These are phyloP conservation scores for Neofusicoccum umdonicola DNA, from an alignment of 2,329 filamentous ascomycete species.

Conservation along the genomic window DNA sequence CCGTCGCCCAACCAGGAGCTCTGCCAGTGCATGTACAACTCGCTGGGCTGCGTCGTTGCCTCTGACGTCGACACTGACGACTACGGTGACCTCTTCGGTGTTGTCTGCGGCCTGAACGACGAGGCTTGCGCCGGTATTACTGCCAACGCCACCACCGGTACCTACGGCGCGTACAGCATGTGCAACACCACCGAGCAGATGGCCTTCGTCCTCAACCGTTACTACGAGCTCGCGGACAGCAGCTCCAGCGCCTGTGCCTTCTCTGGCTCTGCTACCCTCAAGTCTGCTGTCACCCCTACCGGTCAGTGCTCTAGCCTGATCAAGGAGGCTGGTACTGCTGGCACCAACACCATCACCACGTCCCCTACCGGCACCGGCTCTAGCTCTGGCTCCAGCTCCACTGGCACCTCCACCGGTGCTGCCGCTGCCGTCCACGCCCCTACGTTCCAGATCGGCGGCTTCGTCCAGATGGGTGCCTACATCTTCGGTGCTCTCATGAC, in stretches of 20 bases:
- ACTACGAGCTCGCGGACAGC: constrained; percentile 61
- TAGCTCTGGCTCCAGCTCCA: constrained; percentile 25
- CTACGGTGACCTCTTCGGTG: constrained; percentile 69
- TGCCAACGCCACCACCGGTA: constrained; percentile 64
- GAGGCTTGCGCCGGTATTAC: constrained; percentile 66
- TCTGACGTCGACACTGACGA: constrained; percentile 55
- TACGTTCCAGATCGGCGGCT: constrained; percentile 42
- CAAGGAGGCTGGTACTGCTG: constrained; percentile 60
- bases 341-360: constrained; percentile 55
- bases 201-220: constrained; percentile 69
- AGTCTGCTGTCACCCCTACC: constrained; percentile 46
- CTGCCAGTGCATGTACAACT: constrained; percentile 76
- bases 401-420: constrained; percentile 29
- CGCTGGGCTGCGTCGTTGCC: constrained; percentile 68
- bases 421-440: constrained; percentile 45
- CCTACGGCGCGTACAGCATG: constrained; percentile 77
- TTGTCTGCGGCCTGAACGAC: constrained; percentile 62
- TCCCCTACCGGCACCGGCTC: constrained; percentile 41
- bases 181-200: constrained; percentile 70
- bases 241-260: constrained; percentile 66
- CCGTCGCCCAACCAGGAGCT: constrained; percentile 75
- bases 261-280: constrained; percentile 61
- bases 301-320: constrained; percentile 60
- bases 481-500: constrained; percentile 50
- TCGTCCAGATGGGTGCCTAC: constrained; percentile 51